These are phyloP conservation scores for Lactarius hatsudake DNA, from an alignment of 768 basidiomycete species.

Conservation along the genomic window DNA sequence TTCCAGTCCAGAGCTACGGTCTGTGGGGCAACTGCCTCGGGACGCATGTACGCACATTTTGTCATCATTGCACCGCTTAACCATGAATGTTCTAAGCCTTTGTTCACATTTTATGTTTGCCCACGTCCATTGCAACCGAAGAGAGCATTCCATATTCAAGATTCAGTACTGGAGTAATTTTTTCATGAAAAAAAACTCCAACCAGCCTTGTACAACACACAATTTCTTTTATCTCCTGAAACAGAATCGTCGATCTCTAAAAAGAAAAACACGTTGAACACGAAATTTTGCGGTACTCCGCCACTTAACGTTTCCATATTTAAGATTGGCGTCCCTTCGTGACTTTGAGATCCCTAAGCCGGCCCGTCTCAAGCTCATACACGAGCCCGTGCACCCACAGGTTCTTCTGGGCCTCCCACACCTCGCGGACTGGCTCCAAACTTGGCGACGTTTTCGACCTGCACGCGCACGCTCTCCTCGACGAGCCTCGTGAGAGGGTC, in stretches of 20 bases:
- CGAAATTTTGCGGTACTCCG: not conserved
- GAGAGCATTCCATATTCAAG: too few relatives aligned
- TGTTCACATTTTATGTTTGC: too few relatives aligned
- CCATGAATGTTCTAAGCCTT: too few relatives aligned
- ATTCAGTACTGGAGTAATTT: too few relatives aligned
- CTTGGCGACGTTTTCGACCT: slow-evolving; percentile 33
- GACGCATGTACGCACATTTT: too few relatives aligned
- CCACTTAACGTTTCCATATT: not conserved
- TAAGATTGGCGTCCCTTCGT: slow-evolving; percentile 1
- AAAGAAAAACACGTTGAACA: too few relatives aligned
- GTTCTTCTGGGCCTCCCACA: slow-evolving; percentile 37
- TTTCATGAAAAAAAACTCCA: too few relatives aligned
- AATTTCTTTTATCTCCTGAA: not conserved
- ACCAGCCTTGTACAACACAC: not conserved
- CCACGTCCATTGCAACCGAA: too few relatives aligned
- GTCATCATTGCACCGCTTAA: too few relatives aligned
- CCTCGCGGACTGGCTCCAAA: slow-evolving; percentile 29
- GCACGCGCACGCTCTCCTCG: slow-evolving; percentile 28
- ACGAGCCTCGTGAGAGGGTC: slow-evolving; percentile 31
- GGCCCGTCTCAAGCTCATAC: slow-evolving; percentile 35
- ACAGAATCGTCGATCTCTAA: not conserved
- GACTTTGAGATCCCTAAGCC: slow-evolving; percentile 31
- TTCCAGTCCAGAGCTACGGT: too few relatives aligned
- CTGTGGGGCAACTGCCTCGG: too few relatives aligned
- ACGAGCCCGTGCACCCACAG: slow-evolving; percentile 58